Evolutionary conservation across 2,329 filamentous ascomycete genomes (phyloP), one percentile per base, ranked within the genome.

Genomic region (Botrytis pseudocinerea): DNA sequence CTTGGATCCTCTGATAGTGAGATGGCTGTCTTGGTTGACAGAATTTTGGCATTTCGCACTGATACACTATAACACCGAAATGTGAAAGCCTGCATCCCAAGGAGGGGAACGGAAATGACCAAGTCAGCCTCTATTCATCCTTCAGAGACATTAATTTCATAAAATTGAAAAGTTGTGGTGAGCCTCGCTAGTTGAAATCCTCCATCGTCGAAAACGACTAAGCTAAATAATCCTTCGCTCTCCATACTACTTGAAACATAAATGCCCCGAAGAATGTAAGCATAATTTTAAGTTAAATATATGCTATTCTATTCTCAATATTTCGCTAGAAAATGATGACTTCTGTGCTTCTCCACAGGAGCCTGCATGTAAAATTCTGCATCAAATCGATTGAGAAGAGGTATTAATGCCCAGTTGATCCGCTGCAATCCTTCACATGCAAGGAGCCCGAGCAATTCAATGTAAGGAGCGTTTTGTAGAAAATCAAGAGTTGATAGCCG

Each of bases 1-100:
- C 65, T 44, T 64, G 42, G 10, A 74, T 61, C 5, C 54, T 74
- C 12, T 54, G 38, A 60, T 75, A 70, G 42, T 71, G 73, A 18
- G 71, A 74, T 59, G n/a, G 73, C 51, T 40, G 40, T 60, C 6
- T 46, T 44, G 18, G n/a, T 12, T 46, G 72, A 72, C n/a, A 63
- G 14, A 28, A 40, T 16, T 40, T 68, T 61, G 28, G 69, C 32
- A 40, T 46, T 44, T 20, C 70, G 61, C 28, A 72, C 16, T 25
- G 6, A 32, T 25, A 35, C 28, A 25, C 6, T 57, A 6, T 68
- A n/a, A 57, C 38, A 25, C 32, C 28, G 48, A 32, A 57, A 18
- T 22, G 28, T 54, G 2, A 20, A 12, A 16, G 28, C n/a, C 9
- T 42, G 10, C 28, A 57, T 38, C 25, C 10, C 22, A 57, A 2